These are phyloP conservation scores for Phytophthora sansomeana DNA, from an alignment of 352 stramenopile genomes.

Conservation along the genomic window DNA sequence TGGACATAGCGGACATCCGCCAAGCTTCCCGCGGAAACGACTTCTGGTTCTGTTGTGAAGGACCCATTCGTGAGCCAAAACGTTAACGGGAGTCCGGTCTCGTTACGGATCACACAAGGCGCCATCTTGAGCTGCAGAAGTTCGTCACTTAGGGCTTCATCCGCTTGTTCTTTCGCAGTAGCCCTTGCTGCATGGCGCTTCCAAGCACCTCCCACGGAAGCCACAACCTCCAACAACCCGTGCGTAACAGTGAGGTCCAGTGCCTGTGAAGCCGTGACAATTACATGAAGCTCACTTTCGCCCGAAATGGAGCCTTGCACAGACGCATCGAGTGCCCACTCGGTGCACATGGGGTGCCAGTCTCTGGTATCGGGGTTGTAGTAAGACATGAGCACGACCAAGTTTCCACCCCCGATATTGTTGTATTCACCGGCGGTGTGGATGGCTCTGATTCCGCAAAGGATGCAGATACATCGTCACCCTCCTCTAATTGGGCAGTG, in stretches of 20 bases:
- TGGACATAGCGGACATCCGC: slow-evolving; percentile 79
- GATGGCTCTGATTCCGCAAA: slow-evolving; percentile 25
- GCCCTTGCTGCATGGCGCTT: slow-evolving; percentile 44
- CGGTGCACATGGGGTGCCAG: slow-evolving; percentile 85
- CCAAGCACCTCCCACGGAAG: slow-evolving; percentile 80
- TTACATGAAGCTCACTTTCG: slow-evolving; percentile 77
- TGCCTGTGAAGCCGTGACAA: slow-evolving; percentile 73
- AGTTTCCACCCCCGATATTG: slow-evolving; percentile 72
- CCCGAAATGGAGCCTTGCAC: slow-evolving; percentile 56
- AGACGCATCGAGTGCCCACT: slow-evolving; percentile 77
- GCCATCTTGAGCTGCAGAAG: slow-evolving; percentile 56
- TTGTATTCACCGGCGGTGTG: slow-evolving; percentile 41
- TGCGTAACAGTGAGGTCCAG: slow-evolving; percentile 84
- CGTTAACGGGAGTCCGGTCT: slow-evolving; percentile 69
- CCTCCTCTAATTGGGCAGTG: slow-evolving; percentile 25
- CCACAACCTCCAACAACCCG: slow-evolving; percentile 76
- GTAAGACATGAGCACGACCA: slow-evolving; percentile 76
- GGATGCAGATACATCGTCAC: slow-evolving; percentile 18
- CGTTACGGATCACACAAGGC: slow-evolving; percentile 82
- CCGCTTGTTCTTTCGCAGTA: slow-evolving; percentile 8
- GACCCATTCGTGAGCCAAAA: slow-evolving; percentile 77
- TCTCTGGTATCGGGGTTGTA: slow-evolving; percentile 85
- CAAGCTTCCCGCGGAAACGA: slow-evolving; percentile 52
- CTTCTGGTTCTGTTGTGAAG: slow-evolving; percentile 42
- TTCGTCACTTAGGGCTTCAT: slow-evolving; percentile 28